Base-by-base conservation (phyloP, 352 stramenopile genomes). In the Pythium insidiosum region DNA sequence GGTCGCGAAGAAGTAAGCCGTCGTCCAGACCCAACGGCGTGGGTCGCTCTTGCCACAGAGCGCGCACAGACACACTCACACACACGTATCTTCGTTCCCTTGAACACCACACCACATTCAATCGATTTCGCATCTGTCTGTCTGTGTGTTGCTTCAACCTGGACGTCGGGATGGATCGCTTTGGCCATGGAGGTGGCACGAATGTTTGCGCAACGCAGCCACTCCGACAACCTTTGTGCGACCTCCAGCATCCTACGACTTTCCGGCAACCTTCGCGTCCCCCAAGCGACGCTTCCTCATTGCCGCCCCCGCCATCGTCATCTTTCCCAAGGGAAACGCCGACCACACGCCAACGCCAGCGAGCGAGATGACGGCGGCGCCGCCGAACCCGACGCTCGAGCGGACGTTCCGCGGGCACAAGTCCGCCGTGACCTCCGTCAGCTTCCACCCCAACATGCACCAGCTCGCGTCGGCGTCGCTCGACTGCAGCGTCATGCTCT, bases 401-500 rank as follows among this genome's bases (percentile, higher is more conserved):
- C 76, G 86, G 36, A 95, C 88, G 23, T 95, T 96, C 53, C 73
- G 69, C 18, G 84, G 84, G 7, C 84, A 95, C 62, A 79, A 81
- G 46, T 81, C 71, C 25, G 68, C 70, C 24, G 79, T 96, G 25
- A 69, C 68, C 16, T 57, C 61, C 47, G 68, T 97, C 35, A 73
- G 71, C 42, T 95, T 95, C 63, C 86, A 84, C 47, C 86, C 84
- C 6, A 77, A 68, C 47, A 76, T 76, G 58, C 86, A 90, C 53
- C 84, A 97, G 58, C 73, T 96, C 36, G 83, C 78, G 21, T 95
- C 83, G 3, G 65, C 61, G 3, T 80, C 74, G 18, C 44, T 73
- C 24, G 87, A 96, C 43, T 70, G 77, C 30, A 63, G 58, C 21
- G 77, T 97, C 25, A 95, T 97, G 78, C 39, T 97, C 21, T 97